phyloP scores from a whole-genome alignment of 2,329 filamentous ascomycete genomes.

The Ascosphaera aggregata region DNA sequence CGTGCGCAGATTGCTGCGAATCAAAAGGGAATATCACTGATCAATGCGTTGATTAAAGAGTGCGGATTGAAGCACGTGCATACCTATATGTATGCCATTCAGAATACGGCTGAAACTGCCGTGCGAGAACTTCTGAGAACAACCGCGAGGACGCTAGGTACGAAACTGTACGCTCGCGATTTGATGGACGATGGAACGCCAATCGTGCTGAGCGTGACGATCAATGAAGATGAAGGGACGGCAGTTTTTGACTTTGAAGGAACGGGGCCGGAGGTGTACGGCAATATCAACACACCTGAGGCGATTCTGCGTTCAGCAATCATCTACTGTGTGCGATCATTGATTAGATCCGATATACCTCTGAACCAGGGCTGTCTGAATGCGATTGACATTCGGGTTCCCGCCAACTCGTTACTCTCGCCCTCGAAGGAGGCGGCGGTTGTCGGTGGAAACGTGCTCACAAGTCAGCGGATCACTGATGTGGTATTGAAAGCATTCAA shows the following conservation, averaged over 20 bases:
- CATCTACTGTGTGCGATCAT: conserved; percentile 61
- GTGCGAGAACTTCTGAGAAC: conserved; percentile 51
- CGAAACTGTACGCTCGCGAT: conserved; percentile 50
- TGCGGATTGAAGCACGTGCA: conserved; percentile 57
- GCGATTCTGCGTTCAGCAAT: conserved; percentile 67
- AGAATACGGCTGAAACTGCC: conserved; percentile 53
- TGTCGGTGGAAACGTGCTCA: conserved; percentile 64
- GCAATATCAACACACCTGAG: conserved; percentile 58
- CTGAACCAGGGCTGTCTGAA: conserved; percentile 68
- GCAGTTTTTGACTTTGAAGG: conserved; percentile 59
- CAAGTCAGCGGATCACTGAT: conserved; percentile 57
- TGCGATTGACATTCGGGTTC: conserved; percentile 52
- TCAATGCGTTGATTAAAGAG: conserved; percentile 49
- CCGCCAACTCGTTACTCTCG: conserved; percentile 46
- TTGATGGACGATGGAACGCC: conserved; percentile 76
- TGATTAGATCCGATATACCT: conserved; percentile 63
- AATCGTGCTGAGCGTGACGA: conserved; percentile 50
- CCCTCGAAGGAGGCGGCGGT: conserved; percentile 58
- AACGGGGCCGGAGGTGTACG: conserved; percentile 58
- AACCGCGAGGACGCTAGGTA: conserved; percentile 43
- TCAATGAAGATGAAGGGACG: conserved; percentile 49
- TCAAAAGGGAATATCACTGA: conserved; percentile 61
- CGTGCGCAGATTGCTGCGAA: conserved; percentile 77
- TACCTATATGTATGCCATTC: conserved; percentile 65
- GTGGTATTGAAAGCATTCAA: conserved; percentile 61